Evolutionary conservation across 2,329 filamentous ascomycete genomes (phyloP), one percentile per base, ranked within the genome.

Genomic region (Colletotrichum sp.): DNA sequence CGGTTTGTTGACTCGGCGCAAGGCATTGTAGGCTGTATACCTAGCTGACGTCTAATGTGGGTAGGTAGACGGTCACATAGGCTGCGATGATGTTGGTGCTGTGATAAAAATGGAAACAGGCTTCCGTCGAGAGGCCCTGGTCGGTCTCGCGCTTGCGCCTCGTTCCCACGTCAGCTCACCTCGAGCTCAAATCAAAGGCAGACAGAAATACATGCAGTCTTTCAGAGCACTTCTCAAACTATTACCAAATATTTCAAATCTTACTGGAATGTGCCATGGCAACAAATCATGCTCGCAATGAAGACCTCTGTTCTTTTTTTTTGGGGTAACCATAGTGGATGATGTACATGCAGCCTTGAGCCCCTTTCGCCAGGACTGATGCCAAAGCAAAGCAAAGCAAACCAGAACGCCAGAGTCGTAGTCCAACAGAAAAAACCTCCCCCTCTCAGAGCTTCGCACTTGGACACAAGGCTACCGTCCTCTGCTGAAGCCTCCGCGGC

Each of bases 401-500:
- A 73, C 70, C 73, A 39, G 71, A 75, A 75, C 73, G 73, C 73
- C 73, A 65, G 70, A 68, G 70, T 73, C 73, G 63, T 75, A 75
- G 73, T 75, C 43, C 64, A 63, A 75, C 73, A 75, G 70, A 75
- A 69, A 75, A 75, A 74, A 28, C 70, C 57, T 74, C 70, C 24
- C 73, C 73, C 18, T 57, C 39, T 61, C 21, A 68, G 24, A 75
- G 59, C 34, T 65, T 21, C 43, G n/a, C 36, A 43, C 34, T 28
- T 57, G 34, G 48, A 24, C 15, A 48, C 34, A 21, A 30, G 48
- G 43, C 59, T 75, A 75, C 70, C 71, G 67, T 59, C 76, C 74
- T 75, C 77, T 77, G 69, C 77, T 77, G 66, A 77, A 77, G 52
- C 77, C 77, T 26, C 76, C 76, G 15, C 76, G 69, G 10, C 76